Evolutionary conservation across 176 grass and related monocot species (phyloP).

Genomic region (Elymus sibiricus): DNA sequence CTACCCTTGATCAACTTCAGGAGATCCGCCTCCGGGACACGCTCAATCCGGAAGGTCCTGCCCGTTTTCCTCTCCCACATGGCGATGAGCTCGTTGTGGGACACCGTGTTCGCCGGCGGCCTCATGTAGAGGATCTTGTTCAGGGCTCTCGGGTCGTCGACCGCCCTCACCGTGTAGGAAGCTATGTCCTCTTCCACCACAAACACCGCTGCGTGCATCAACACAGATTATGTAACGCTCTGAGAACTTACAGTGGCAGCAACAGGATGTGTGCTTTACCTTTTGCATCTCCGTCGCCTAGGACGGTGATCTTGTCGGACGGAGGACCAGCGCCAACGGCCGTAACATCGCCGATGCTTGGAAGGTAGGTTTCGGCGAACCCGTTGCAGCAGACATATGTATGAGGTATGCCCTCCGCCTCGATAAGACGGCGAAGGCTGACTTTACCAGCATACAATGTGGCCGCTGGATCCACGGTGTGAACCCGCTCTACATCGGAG

Average conservation of each 20-base stretch:
- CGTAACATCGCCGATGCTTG: background rate
- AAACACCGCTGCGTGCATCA: too few species aligned
- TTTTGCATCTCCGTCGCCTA: background rate
- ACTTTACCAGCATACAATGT: background rate
- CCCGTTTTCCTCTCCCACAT: too few species aligned
- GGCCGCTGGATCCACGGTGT: background rate
- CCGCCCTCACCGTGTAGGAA: too few species aligned
- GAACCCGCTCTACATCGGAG: background rate
- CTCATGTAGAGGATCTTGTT: too few species aligned
- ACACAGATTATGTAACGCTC: background rate
- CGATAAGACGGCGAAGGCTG: background rate
- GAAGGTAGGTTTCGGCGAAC: background rate
- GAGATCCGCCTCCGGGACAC: too few species aligned
- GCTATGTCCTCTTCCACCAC: too few species aligned
- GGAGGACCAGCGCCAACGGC: background rate
- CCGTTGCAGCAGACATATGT: background rate
- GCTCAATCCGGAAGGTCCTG: too few species aligned
- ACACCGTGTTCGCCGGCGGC: too few species aligned
- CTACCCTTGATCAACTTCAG: too few species aligned
- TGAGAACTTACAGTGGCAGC: background rate
- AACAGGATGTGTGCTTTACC: background rate
- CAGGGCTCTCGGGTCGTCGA: too few species aligned
- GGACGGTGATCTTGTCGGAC: background rate
- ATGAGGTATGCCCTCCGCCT: background rate
- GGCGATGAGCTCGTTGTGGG: too few species aligned